A percentile compares a stretch with the other conserved stretches of the same genome.
Evolutionary conservation across 2,329 filamentous ascomycete species (phyloP).

Genomic region (Sporothrix pseudoabietina): DNA sequence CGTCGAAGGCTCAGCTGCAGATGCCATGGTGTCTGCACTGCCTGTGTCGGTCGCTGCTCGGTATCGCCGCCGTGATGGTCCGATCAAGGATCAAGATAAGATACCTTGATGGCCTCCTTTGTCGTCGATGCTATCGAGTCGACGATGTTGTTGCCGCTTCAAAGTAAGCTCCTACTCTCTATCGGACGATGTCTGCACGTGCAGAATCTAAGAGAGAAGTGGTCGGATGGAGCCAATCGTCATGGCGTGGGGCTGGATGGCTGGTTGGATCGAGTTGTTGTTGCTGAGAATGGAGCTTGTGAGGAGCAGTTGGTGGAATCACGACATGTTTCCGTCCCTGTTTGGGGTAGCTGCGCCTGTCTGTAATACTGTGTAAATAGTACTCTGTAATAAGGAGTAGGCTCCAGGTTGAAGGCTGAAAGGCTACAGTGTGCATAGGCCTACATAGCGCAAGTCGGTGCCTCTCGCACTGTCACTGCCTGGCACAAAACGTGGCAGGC

Average conservation of each 20-base stretch:
- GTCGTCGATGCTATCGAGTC: neutral
- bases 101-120: neutral
- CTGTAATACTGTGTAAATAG: neutral
- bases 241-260: neutral
- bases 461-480: conserved; percentile 14
- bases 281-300: neutral
- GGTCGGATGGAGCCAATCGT: neutral
- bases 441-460: neutral
- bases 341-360: conserved; percentile 14
- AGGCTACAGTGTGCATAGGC: conserved; percentile 16
- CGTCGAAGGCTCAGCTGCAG: neutral
- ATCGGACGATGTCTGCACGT: neutral
- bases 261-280: neutral
- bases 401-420: neutral
- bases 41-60: neutral
- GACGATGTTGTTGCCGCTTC: neutral
- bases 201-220: conserved; percentile 9
- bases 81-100: neutral
- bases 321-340: conserved; percentile 12
- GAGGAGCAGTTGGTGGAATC: conserved; percentile 10
- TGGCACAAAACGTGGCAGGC: neutral
- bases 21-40: neutral
- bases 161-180: neutral
- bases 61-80: neutral
- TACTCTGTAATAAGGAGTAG: no score